A percentile compares a stretch with the other conserved stretches of the same genome.
These are phyloP conservation scores for Auricularia sp. DNA, from an alignment of 768 basidiomycete genomes.

Conservation along the genomic window DNA sequence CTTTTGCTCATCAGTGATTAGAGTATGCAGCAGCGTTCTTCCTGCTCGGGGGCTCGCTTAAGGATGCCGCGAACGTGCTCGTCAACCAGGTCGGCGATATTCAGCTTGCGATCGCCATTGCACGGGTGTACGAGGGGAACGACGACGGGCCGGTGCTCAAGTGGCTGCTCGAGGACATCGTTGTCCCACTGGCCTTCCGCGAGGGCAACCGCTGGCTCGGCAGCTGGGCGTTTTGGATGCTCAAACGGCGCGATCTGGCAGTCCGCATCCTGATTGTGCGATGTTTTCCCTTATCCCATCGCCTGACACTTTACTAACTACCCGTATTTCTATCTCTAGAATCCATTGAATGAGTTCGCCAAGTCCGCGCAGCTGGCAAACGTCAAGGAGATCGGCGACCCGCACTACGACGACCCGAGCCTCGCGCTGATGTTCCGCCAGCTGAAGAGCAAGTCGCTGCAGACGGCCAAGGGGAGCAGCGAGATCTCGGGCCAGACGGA, in stretches of 20 bases:
- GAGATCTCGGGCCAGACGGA: constrained; percentile 83
- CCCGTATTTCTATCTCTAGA: constrained; percentile 35
- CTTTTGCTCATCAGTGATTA: constrained; percentile 23
- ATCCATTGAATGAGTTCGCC: constrained; percentile 64
- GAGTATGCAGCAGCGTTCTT: constrained; percentile 99
- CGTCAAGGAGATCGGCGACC: constrained; percentile 61
- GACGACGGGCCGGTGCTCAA: constrained; percentile 71
- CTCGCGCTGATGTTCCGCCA: constrained; percentile 85
- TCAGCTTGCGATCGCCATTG: constrained; percentile 80
- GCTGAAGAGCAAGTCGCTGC: constrained; percentile 80
- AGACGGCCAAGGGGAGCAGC: constrained; percentile 86
- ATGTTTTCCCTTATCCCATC: constrained; percentile 9
- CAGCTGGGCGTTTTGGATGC: constrained; percentile 94
- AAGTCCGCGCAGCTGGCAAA: constrained; percentile 39
- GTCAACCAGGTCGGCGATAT: constrained; percentile 81
- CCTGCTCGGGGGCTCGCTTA: constrained; percentile 76
- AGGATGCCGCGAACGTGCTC: constrained; percentile 88
- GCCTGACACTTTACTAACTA: background rate
- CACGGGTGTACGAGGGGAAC: constrained; percentile 73
- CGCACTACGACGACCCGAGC: constrained; percentile 90
- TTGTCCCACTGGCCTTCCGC: constrained; percentile 76
- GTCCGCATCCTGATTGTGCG: constrained; percentile 84
- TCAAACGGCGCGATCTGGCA: constrained; percentile 79
- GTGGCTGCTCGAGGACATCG: constrained; percentile 58
- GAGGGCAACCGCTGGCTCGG: constrained; percentile 88